phyloP scores from a whole-genome alignment of 495 filamentous ascomycete species.

The Evernia prunastri region DNA sequence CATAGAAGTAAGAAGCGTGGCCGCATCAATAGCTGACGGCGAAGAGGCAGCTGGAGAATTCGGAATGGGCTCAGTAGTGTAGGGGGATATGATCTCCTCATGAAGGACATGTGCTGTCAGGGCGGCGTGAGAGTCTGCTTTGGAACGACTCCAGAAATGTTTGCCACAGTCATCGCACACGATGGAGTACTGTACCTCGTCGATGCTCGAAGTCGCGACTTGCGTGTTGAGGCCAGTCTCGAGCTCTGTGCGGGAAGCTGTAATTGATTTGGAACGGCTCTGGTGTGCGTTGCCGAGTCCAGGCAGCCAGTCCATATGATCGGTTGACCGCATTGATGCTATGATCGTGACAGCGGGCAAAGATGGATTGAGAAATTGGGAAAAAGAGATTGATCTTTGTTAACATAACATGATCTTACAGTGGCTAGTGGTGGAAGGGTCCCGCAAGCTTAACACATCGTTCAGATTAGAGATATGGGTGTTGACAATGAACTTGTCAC shows the following conservation, averaged over 20 bases:
- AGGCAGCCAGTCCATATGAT: neutral
- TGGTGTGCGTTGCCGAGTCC: neutral
- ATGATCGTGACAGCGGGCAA: neutral
- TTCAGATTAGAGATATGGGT: neutral
- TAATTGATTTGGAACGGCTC: neutral
- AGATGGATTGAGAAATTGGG: neutral
- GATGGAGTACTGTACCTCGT: slow-evolving; percentile 43
- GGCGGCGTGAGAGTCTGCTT: slow-evolving; percentile 33
- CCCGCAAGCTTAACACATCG: neutral
- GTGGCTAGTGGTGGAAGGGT: neutral
- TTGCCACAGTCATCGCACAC: slow-evolving; percentile 59
- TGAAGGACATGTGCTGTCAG: neutral
- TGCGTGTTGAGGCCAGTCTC: neutral
- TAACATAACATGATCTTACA: neutral
- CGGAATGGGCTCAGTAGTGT: neutral
- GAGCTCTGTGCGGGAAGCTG: neutral
- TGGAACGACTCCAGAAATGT: slow-evolving; percentile 62
- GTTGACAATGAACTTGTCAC: neutral
- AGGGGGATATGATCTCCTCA: neutral
- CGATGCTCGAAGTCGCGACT: slow-evolving; percentile 33
- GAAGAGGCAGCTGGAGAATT: neutral
- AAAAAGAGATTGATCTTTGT: neutral
- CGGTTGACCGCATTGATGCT: neutral
- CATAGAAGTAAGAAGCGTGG: neutral
- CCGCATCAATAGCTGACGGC: neutral